Evolutionary conservation across 2,329 filamentous ascomycete genomes (phyloP).

Genomic region (Spiromastix sp.): DNA sequence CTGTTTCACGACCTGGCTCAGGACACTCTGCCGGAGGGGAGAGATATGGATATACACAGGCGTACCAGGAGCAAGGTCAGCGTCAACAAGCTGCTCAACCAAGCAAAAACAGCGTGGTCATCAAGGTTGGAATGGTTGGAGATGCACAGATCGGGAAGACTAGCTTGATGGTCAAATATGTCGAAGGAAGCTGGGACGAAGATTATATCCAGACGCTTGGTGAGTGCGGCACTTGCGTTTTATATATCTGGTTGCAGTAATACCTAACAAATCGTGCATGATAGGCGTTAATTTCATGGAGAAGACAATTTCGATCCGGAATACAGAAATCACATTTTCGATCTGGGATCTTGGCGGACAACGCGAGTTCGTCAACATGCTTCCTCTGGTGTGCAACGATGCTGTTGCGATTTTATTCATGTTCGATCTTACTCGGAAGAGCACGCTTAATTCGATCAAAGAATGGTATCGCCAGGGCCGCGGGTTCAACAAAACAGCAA

Average conservation of each 20-base stretch:
- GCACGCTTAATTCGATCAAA: conserved; percentile 97
- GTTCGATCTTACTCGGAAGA: conserved; percentile 97
- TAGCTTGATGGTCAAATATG: conserved; percentile 98
- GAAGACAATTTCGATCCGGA: conserved; percentile 98
- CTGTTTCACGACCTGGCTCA: conserved; percentile 39
- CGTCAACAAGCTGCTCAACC: conserved; percentile 30
- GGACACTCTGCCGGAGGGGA: conserved; percentile 36
- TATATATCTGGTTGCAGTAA: not conserved
- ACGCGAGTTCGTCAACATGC: conserved; percentile 98
- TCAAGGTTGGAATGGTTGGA: conserved; percentile 99
- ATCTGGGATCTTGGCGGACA: conserved; percentile 98
- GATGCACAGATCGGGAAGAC: conserved; percentile 99
- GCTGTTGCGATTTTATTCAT: conserved; percentile 98
- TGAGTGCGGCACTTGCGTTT: conserved; percentile 26
- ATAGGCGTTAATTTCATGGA: conserved; percentile 99
- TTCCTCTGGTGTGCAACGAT: conserved; percentile 98
- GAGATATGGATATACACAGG: conserved; percentile 37
- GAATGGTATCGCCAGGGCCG: conserved; percentile 98
- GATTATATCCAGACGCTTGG: conserved; percentile 97
- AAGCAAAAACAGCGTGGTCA: conserved; percentile 63
- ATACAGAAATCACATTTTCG: conserved; percentile 98
- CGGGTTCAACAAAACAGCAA: conserved; percentile 99
- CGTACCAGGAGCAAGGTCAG: conserved; percentile 38
- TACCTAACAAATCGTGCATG: too few species aligned
- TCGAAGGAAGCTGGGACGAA: conserved; percentile 98